Evolutionary conservation across 2,329 filamentous ascomycete species (phyloP).

Genomic region (Pseudopyrenochaeta lycopersici): DNA sequence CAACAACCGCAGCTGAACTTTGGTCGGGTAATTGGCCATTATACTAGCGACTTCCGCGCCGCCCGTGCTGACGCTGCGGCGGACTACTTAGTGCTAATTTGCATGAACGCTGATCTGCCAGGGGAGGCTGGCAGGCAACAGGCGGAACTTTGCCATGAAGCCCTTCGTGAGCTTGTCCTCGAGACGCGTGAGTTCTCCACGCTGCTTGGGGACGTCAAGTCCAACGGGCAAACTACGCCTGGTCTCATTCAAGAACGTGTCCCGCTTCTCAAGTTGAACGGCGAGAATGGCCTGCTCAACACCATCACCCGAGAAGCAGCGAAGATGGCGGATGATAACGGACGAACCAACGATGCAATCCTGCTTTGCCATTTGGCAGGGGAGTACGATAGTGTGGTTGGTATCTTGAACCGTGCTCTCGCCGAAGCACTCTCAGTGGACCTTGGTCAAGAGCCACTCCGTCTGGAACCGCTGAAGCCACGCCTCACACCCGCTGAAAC

Average conservation of each 20-base stretch:
- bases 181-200: constrained; percentile 96
- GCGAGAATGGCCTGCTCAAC: constrained; percentile 84
- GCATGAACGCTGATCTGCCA: constrained; percentile 84
- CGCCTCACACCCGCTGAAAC: constrained; percentile 54
- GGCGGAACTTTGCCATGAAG: constrained; percentile 86
- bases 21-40: constrained; percentile 90
- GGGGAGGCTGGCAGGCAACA: constrained; percentile 80
- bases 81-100: constrained; percentile 91
- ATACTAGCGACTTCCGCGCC: constrained; percentile 94
- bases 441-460: constrained; percentile 81
- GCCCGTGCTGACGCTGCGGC: constrained; percentile 89
- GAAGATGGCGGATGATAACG: constrained; percentile 91
- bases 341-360: constrained; percentile 91
- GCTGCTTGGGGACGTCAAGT: constrained; percentile 87
- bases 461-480: constrained; percentile 81
- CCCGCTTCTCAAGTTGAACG: constrained; percentile 78
- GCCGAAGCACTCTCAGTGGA: constrained; percentile 90
- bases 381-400: constrained; percentile 93
- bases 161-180: constrained; percentile 90
- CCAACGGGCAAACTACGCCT: constrained; percentile 83
- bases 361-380: constrained; percentile 93
- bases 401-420: constrained; percentile 86
- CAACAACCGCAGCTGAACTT: constrained; percentile 88
- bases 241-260: constrained; percentile 89
- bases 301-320: constrained; percentile 94